phyloP scores from a whole-genome alignment of 1,284 basidiomycete genomes.

The Schizophyllum amplum region DNA sequence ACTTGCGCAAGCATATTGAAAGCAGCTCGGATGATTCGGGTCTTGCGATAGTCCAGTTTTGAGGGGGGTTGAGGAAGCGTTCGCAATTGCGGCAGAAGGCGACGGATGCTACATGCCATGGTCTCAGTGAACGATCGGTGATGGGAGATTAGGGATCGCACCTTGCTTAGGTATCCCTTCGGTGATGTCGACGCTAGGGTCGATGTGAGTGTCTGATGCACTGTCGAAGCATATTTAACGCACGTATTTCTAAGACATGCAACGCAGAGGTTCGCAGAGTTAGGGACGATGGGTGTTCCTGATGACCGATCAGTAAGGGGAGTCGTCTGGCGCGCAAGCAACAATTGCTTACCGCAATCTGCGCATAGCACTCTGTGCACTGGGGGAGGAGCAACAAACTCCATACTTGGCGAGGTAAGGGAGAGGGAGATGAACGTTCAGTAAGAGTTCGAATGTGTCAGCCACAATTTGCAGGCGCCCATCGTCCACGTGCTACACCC shows the following conservation, averaged over 20 bases:
- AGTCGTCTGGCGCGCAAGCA: background rate
- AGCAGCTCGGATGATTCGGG: constrained; percentile 93
- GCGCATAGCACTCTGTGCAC: constrained; percentile 76
- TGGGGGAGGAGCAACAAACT: constrained; percentile 63
- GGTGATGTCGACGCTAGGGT: constrained; percentile 83
- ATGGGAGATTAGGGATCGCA: constrained; percentile 21
- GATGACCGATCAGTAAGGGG: constrained; percentile 8
- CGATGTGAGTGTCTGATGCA: background rate
- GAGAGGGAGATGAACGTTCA: too few relatives aligned
- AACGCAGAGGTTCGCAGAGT: constrained; percentile 95
- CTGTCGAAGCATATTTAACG: constrained; percentile 19
- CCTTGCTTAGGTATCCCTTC: constrained; percentile 98
- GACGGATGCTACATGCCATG: constrained; percentile 60
- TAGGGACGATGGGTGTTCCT: constrained; percentile 93
- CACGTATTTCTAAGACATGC: constrained; percentile 83
- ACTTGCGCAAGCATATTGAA: constrained; percentile 86
- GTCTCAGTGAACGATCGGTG: background rate
- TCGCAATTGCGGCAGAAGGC: constrained; percentile 97
- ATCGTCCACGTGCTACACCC: too few relatives aligned
- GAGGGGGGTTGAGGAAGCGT: constrained; percentile 89
- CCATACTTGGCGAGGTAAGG: constrained; percentile 36
- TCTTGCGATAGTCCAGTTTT: constrained; percentile 79
- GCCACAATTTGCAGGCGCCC: too few relatives aligned
- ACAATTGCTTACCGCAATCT: constrained; percentile 56
- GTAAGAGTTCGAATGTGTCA: too few relatives aligned